Evolutionary conservation across 2,329 filamentous ascomycete genomes (phyloP).

Genomic region (Arachnopeziza araneosa): DNA sequence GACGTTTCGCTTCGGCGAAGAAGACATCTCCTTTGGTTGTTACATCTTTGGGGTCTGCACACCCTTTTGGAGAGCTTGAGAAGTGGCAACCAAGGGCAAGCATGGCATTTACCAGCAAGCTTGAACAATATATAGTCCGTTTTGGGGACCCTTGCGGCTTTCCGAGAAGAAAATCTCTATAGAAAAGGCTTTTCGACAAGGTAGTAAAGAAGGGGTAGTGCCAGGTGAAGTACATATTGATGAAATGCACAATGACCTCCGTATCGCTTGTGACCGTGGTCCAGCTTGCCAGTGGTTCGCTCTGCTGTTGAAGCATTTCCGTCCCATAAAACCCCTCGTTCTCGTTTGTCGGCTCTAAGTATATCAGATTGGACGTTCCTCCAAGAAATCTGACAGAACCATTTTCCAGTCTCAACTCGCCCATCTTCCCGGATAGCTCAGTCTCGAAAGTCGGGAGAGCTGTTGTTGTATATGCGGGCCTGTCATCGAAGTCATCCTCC

Average conservation of each 20-base stretch:
- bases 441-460: constrained; percentile 51
- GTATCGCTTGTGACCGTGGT: constrained; percentile 77
- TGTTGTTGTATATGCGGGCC: constrained; percentile 36
- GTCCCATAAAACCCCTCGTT: constrained; percentile 27
- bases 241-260: constrained; percentile 74
- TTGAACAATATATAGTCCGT: constrained; percentile 73
- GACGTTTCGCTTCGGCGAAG: constrained; percentile 84
- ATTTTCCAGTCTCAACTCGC: constrained; percentile 79
- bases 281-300: constrained; percentile 78
- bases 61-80: constrained; percentile 68
- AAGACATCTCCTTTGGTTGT: constrained; percentile 93
- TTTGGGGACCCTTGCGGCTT: constrained; percentile 47
- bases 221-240: constrained; percentile 98
- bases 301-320: constrained; percentile 35
- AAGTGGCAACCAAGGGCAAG: constrained; percentile 91
- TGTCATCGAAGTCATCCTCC: constrained; percentile 39
- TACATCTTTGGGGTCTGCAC: constrained; percentile 64
- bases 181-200: constrained; percentile 80
- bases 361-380: constrained; percentile 89
- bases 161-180: constrained; percentile 74
- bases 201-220: constrained; percentile 96
- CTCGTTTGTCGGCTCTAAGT: constrained; percentile 52
- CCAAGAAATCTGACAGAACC: constrained; percentile 88
- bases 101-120: constrained; percentile 89
- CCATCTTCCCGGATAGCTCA: constrained; percentile 88